These are phyloP conservation scores for Trifolium repens DNA, from an alignment of 306 rosid genomes.

Conservation along the genomic window DNA sequence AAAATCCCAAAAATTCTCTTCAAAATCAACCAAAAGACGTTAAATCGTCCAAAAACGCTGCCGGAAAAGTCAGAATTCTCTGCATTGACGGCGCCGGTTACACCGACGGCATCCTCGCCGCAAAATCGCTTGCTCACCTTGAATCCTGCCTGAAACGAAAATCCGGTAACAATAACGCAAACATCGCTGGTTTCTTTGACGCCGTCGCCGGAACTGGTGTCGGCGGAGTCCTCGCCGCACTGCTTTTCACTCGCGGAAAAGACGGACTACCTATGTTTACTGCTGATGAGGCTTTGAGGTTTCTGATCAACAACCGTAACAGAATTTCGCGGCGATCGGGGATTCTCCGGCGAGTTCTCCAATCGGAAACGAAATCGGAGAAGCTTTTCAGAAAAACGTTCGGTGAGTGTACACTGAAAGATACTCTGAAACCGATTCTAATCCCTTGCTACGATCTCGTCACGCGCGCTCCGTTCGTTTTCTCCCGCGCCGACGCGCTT, in stretches of 20 bases:
- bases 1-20: constrained; percentile 30
- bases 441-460: constrained; percentile 93
- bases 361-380: constrained; percentile 50
- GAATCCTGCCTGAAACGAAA: constrained; percentile 65
- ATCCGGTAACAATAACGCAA: constrained; percentile 63
- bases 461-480: constrained; percentile 84
- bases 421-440: constrained; percentile 83
- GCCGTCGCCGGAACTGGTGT: constrained; percentile 84
- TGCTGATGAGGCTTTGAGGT: constrained; percentile 72
- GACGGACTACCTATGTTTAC: constrained; percentile 69
- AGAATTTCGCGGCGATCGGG: constrained; percentile 54
- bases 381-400: constrained; percentile 66
- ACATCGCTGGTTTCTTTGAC: constrained; percentile 69
- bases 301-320: constrained; percentile 61
- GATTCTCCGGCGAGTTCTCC: constrained; percentile 54
- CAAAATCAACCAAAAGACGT: constrained; percentile 28
- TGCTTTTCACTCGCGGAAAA: constrained; percentile 70
- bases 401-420: constrained; percentile 74
- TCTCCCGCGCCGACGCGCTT: constrained; percentile 95
- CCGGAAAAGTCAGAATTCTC: constrained; percentile 78
- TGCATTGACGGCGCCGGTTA: constrained; percentile 82
- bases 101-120: constrained; percentile 90
- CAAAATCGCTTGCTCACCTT: constrained; percentile 68
- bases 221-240: constrained; percentile 83
- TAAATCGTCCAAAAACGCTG: constrained; percentile 41